Conservation (phyloP, 208 protist genomes). For the Wallacemonas sp. region DNA sequence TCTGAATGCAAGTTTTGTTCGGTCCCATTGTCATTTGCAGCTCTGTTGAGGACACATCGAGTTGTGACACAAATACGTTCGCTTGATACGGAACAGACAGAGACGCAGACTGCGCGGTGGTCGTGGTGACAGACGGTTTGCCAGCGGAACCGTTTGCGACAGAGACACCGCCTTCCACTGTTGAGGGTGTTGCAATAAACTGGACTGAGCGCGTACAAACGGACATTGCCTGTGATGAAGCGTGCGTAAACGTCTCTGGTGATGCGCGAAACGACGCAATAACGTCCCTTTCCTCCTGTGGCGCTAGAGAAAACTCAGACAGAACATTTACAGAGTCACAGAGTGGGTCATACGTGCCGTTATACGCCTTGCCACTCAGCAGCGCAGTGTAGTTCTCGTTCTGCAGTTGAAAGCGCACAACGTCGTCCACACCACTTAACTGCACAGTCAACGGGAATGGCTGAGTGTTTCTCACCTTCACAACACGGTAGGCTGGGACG, state of each 20-base stretch:
- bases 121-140: not conserved
- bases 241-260: slow-evolving; percentile 42
- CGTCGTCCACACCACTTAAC: slow-evolving; percentile 27
- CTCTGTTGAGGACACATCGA: slow-evolving; percentile 61
- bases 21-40: slow-evolving; percentile 68
- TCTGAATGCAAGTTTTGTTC: slow-evolving; percentile 69
- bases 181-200: slow-evolving; percentile 1
- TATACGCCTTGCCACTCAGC: not conserved
- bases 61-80: slow-evolving; percentile 64
- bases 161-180: too few species aligned
- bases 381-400: slow-evolving; percentile 60
- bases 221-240: slow-evolving; percentile 30
- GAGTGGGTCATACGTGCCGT: slow-evolving; percentile 43
- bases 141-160: not conserved
- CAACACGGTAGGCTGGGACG: slow-evolving; percentile 42
- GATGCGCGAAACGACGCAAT: slow-evolving; percentile 60
- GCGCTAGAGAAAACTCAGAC: slow-evolving; percentile 26
- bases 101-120: slow-evolving; percentile 26
- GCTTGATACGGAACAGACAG: slow-evolving; percentile 55
- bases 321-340: slow-evolving; percentile 66
- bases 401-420: slow-evolving; percentile 47
- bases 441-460: slow-evolving; percentile 29
- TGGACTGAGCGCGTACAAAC: slow-evolving; percentile 9
- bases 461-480: slow-evolving; percentile 45
- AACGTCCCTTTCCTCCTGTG: slow-evolving; percentile 45